Conservation (phyloP, 2,329 filamentous ascomycete species). For the Neofusicoccum cordaticola region DNA sequence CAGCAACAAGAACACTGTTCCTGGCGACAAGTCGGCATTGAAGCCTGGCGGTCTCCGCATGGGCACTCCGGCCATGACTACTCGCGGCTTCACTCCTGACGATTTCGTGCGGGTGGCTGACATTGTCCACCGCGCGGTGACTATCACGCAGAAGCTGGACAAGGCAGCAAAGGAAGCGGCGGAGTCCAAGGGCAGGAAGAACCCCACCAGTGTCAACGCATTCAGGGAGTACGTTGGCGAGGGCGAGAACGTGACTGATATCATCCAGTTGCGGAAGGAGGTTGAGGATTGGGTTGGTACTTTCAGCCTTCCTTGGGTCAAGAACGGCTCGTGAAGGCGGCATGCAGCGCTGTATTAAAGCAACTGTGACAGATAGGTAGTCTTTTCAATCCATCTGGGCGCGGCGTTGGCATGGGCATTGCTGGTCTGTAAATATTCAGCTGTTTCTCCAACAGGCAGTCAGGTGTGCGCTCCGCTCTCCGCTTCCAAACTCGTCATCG, state of each 20-base stretch:
- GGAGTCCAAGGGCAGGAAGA: conserved; percentile 36
- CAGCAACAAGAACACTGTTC: conserved; percentile 99
- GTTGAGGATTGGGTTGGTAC: conserved; percentile 44
- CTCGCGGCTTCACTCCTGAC: conserved; percentile 84
- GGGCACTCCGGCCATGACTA: conserved; percentile 96
- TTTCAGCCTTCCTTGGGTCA: conserved; percentile 40
- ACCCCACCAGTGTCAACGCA: conserved; percentile 37
- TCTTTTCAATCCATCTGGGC: too few relatives aligned
- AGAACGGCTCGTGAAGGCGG: conserved; percentile 15
- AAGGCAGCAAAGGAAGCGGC: conserved; percentile 39
- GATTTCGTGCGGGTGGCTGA: conserved; percentile 73
- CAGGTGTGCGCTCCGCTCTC: too few relatives aligned
- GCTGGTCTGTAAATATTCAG: too few relatives aligned
- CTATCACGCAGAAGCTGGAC: conserved; percentile 41
- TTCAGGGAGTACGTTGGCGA: conserved; percentile 43
- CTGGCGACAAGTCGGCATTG: conserved; percentile 94
- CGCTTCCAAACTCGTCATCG: too few relatives aligned
- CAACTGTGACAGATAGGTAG: neutral
- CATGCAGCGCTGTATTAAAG: neutral
- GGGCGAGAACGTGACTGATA: conserved; percentile 41
- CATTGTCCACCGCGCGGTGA: conserved; percentile 41
- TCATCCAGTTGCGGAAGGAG: conserved; percentile 39
- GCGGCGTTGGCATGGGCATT: too few relatives aligned
- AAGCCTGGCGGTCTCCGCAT: conserved; percentile 94
- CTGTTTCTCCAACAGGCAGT: too few relatives aligned